Evolutionary conservation across 805 yeast species (phyloP), one percentile per base, ranked within the genome.

Genomic region (Yarrowia sp.): DNA sequence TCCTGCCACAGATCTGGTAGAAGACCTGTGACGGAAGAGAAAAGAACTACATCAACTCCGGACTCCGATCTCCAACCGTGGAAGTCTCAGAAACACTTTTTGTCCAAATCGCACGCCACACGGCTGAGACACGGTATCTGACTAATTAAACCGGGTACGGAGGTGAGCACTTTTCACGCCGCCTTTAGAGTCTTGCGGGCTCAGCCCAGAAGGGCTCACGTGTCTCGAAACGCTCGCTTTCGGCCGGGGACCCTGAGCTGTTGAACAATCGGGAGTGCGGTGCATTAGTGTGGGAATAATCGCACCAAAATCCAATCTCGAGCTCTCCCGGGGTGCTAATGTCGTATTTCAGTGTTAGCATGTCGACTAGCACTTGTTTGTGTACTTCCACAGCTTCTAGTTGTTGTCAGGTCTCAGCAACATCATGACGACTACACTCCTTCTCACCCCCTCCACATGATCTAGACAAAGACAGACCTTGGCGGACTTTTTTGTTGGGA

Each of bases 251-350:
- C 56, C 56, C 56, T 16, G 15, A 35, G 1, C 8, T 35, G 52
- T 26, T 14, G 36, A 26, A 22, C 52, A 14, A 14, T 48, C 53
- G 38, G 12, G 12, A 14, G 11, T 9, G n/a, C 40, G 43, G 32
- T 38, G 58, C 58, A 36, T 50, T 50, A 50, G 56, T 36, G 58
- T 16, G 32, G 32, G 7, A 50, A n/a, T 11, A 35, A 11, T 16
- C 12, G 26, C 11, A 22, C 26, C 53, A 32, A 49, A 52, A 50
- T 50, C 41, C 56, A 50, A 35, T n/a, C 56, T 36, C 32, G 32
- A 10, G 4, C 42, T n/a, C 2, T 52, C 58, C 58, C 58, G 56
- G 10, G 42, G n/a, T 36, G 8, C 58, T 52, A 52, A 14, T 4
- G 16, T 38, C 58, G 58, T 52, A 38, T 36, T 52, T 48, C 14